Base-by-base conservation (phyloP, 1,284 basidiomycete genomes). In the Marasmius tenuissimus region DNA sequence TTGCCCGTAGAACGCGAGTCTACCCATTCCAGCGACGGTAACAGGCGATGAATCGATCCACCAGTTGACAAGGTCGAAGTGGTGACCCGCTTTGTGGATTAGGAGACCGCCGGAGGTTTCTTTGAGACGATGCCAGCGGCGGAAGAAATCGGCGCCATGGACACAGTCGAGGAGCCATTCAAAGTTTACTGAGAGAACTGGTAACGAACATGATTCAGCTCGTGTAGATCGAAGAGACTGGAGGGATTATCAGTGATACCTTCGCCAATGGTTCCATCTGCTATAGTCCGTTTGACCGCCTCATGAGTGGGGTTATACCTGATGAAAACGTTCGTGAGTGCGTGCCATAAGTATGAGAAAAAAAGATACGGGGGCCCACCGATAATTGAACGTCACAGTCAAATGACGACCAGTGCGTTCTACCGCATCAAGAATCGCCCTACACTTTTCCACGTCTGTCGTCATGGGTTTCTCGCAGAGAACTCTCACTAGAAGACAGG, bases 381-480 rank as follows among this genome's bases (percentile, higher is more conserved):
- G 75, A 61, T 80, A 79, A 65, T 80, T 80, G 68, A 80, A 80
- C 2, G 78, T 80, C 0, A 80, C 78, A 7, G 78, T 81, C 27
- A 81, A 63, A 65, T 79, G 78, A 37, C 71, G 75, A 0, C 78
- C 72, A 0, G 78, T 80, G 14, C 76, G 71, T 54, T 80, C 68
- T 10, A 82, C 81, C 0, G 82, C 75, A 22, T 79, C 73, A 35
- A 84, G 71, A 58, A 84, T 84, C 5, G 70, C 67, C 39, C 79
- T 74, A 66, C 79, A 81, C 64, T 83, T 84, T 45, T 78, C 79
- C 12, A 80, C 74, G 64, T 82, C 77, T n/a, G 82, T 84, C 0
- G 82, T 83, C 81, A 85, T 83, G 0, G 82, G 83, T 69, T 84
- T 84, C 70, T 85, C 83, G 9, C 82, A 81, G 39, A 85, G 65